Evolutionary conservation across 345 rosid genomes (phyloP), one percentile per base, ranked within the genome.

Genomic region (Turnera subulata): DNA sequence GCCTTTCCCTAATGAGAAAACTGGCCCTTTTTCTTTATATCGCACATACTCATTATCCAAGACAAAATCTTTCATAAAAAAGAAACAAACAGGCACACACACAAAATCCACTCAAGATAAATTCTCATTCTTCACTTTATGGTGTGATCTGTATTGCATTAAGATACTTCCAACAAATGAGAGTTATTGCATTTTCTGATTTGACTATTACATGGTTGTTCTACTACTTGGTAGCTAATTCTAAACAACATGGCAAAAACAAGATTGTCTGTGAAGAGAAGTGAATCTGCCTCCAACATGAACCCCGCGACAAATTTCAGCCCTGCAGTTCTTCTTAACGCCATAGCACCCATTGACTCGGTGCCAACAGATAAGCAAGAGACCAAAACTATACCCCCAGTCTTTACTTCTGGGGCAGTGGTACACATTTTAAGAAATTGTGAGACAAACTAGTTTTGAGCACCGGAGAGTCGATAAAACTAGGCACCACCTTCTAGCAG

Each of bases 401-500:
- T 26, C 38, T 55, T 38, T 6, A 29, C 35, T n/a, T n/a, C 35
- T 3, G 8, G 35, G 35, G 35, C 8, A 8, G 8, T 8, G 8
- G 35, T 29, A 19, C 4, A 32, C 15, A 20, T 48, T 25, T 35
- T 18, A 35, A 24, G 38, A 37, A 22, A 53, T 32, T 21, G 49
- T 23, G 26, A 25, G 54, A 38, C 4, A 17, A 20, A 25, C 23
- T 9, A 25, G 23, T 39, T 40, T 48, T 21, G 18, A 23, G 20
- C 50, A 33, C 18, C 9, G 11, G 22, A 72, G 35, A 23, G 64
- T 66, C 72, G 62, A 54, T 18, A 70, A 46, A 55, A 73, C 57
- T 58, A 53, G 24, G 67, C 72, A 29, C 69, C 58, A 58, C 71
- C 68, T 59, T 80, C 76, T 37, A 62, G 62, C 40, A 66, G 33